phyloP scores from a whole-genome alignment of 75 land plant genomes.

The Pinus albicaulis region DNA sequence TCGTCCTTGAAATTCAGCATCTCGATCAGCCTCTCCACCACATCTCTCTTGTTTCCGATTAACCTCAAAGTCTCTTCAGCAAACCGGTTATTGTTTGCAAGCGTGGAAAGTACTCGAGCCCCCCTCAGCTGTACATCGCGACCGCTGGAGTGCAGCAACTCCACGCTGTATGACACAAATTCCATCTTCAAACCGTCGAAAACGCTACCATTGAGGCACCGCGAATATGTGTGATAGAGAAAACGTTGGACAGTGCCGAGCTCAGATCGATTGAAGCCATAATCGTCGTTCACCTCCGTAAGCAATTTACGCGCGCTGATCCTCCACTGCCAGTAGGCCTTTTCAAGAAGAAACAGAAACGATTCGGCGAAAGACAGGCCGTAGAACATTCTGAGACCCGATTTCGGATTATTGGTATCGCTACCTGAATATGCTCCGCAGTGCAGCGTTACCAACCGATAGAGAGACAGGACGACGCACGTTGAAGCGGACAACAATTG shows the following conservation, averaged over 20 bases:
- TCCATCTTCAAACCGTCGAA: too few relatives aligned
- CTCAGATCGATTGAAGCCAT: background rate
- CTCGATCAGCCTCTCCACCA: background rate
- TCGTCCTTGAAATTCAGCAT: too few relatives aligned
- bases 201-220: too few relatives aligned
- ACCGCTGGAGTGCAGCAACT: conserved; percentile 17
- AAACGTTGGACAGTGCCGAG: conserved; percentile 20
- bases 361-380: conserved; percentile 61
- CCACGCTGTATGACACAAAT: too few relatives aligned
- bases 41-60: conserved; percentile 42
- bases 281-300: too few relatives aligned
- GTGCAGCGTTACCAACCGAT: conserved; percentile 44
- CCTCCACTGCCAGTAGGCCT: conserved; percentile 73
- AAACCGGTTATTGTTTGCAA: conserved; percentile 17
- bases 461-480: conserved; percentile 56
- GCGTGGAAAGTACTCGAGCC: conserved; percentile 35
- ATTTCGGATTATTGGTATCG: conserved; percentile 5
- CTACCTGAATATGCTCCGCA: conserved; percentile 34
- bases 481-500: conserved; percentile 25
- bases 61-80: conserved; percentile 37
- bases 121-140: conserved; percentile 70
- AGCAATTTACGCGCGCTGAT: conserved; percentile 37
- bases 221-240: conserved; percentile 45
- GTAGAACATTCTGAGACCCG: conserved; percentile 39
- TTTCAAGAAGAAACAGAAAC: conserved; percentile 63